Conservation (phyloP, 2,329 filamentous ascomycete genomes). For the Colletotrichum gloeosporioides region DNA sequence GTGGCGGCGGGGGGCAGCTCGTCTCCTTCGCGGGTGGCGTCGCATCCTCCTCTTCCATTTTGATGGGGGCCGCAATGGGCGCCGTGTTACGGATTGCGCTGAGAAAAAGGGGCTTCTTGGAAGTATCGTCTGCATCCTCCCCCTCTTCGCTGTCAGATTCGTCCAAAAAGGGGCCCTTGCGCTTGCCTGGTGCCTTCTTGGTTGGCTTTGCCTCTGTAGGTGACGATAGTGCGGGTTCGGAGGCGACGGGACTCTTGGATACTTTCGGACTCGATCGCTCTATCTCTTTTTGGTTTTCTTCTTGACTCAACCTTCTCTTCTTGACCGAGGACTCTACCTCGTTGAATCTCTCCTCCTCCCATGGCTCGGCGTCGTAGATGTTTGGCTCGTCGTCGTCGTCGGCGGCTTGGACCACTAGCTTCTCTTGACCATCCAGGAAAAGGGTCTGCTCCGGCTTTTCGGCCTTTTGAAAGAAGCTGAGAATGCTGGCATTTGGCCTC, state of each 20-base stretch:
- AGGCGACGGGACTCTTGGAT: neutral
- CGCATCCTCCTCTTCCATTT: neutral
- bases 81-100: neutral
- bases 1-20: slow-evolving; percentile 17
- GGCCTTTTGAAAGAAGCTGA: slow-evolving; percentile 78
- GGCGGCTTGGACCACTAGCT: neutral
- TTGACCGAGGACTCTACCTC: slow-evolving; percentile 43
- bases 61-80: neutral
- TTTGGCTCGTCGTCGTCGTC: neutral
- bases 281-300: slow-evolving; percentile 6
- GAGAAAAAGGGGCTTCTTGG: neutral
- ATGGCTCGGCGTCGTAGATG: slow-evolving; percentile 1
- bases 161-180: slow-evolving; percentile 70
- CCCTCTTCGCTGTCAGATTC: slow-evolving; percentile 68
- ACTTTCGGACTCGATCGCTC: neutral
- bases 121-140: slow-evolving; percentile 28
- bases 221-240: neutral
- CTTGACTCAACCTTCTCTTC: slow-evolving; percentile 45
- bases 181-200: slow-evolving; percentile 27
- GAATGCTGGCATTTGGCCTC: slow-evolving; percentile 67
- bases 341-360: slow-evolving; percentile 30
- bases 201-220: neutral
- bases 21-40: slow-evolving; percentile 9
- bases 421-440: slow-evolving; percentile 45
- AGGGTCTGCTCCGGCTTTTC: slow-evolving; percentile 64